phyloP scores from a whole-genome alignment of 1,139 yeast species.

The Diutina rugosa region DNA sequence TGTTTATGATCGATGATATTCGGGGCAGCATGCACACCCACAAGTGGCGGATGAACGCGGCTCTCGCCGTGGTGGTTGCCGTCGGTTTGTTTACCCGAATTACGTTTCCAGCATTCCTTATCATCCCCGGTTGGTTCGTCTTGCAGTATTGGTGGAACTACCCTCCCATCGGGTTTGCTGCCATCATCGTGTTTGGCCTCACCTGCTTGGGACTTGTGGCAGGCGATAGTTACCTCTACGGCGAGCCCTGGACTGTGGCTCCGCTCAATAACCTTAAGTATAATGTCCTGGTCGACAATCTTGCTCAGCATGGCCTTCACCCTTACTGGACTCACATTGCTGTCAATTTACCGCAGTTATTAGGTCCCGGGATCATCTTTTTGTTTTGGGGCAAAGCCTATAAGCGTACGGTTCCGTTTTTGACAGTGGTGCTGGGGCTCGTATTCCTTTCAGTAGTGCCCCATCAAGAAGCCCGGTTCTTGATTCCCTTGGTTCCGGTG shows the following conservation, averaged over 20 bases:
- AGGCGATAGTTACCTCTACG: constrained; percentile 26
- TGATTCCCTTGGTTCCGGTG: constrained; percentile 67
- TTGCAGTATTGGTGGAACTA: constrained; percentile 22
- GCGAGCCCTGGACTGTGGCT: constrained; percentile 33
- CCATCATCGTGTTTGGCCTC: constrained; percentile 16
- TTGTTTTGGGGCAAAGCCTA: constrained; percentile 24
- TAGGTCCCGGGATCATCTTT: constrained; percentile 63
- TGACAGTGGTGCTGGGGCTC: constrained; percentile 53
- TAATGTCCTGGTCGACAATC: constrained; percentile 45
- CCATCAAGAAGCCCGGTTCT: constrained; percentile 85
- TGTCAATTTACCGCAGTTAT: constrained; percentile 61
- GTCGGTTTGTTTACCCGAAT: constrained; percentile 76
- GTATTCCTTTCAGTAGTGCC: constrained; percentile 55
- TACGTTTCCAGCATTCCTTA: constrained; percentile 66
- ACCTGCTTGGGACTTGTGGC: constrained; percentile 28
- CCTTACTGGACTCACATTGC: constrained; percentile 62
- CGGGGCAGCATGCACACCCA: constrained; percentile 5
- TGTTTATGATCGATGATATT: constrained; percentile 38
- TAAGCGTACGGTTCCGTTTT: constrained; percentile 36
- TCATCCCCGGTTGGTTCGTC: constrained; percentile 41
- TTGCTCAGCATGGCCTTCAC: constrained; percentile 75
- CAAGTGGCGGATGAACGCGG: constrained; percentile 7
- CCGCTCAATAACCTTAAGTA: constrained; percentile 70
- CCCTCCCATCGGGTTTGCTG: constrained; percentile 10
- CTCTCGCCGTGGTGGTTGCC: constrained; percentile 40